Conservation (phyloP, 305 asterid genomes). For the Galium porrigens region DNA sequence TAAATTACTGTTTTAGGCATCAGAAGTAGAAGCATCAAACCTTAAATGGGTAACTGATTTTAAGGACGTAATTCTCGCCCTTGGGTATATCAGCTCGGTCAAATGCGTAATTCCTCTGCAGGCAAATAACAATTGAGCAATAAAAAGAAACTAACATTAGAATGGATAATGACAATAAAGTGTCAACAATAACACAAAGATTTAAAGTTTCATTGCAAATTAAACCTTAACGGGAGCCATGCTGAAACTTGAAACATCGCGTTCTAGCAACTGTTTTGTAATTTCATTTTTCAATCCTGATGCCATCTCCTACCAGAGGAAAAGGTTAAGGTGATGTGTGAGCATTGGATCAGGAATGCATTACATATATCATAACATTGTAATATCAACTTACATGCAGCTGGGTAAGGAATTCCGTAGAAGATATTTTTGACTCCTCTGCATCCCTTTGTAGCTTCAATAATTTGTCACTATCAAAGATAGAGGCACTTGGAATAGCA, state of each 20-base stretch:
- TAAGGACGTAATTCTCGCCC: slow-evolving; percentile 73
- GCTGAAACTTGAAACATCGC: slow-evolving; percentile 59
- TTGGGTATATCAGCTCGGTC: slow-evolving; percentile 73
- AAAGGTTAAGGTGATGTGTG: slow-evolving; percentile 10
- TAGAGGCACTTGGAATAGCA: slow-evolving; percentile 62
- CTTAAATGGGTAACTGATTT: slow-evolving; percentile 78
- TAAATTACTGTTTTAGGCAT: not conserved
- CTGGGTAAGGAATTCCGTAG: slow-evolving; percentile 30
- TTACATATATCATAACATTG: slow-evolving; percentile 13
- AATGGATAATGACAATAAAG: slow-evolving; percentile 12
- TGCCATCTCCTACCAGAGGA: slow-evolving; percentile 53
- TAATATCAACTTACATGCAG: slow-evolving; percentile 48
- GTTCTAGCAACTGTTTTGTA: slow-evolving; percentile 39
- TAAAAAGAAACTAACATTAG: slow-evolving; percentile 10
- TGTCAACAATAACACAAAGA: slow-evolving; percentile 10
- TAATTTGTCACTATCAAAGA: slow-evolving; percentile 31
- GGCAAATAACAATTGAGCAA: slow-evolving; percentile 13
- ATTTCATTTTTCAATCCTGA: slow-evolving; percentile 64
- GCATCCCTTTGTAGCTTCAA: slow-evolving; percentile 44
- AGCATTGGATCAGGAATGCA: slow-evolving; percentile 18
- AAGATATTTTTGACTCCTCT: slow-evolving; percentile 43
- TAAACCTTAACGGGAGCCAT: slow-evolving; percentile 88
- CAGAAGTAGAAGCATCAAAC: slow-evolving; percentile 21
- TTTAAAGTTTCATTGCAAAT: slow-evolving; percentile 11
- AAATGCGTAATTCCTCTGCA: slow-evolving; percentile 85